Base-by-base conservation (phyloP, 257 asterid species). In the Solanum megistacrolobum region DNA sequence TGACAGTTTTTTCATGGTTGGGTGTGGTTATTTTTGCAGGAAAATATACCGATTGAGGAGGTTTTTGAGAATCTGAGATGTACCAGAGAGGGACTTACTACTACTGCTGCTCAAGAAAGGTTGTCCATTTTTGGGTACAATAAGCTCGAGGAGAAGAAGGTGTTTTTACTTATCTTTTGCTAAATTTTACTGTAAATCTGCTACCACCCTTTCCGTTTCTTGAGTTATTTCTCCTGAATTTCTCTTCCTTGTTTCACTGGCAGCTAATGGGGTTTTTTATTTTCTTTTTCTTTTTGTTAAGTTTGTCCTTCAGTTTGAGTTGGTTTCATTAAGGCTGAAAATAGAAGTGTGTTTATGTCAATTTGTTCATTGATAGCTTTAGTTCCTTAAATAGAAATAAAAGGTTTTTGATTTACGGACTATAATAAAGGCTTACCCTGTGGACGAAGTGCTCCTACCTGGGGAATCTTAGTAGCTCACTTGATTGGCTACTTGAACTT, bases 81-180 rank as follows among this genome's bases (percentile, higher is more conserved):
- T 92, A 93, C 96, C 27, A 94, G 78, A 87, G 98, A 95, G 48
- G 99, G 99, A 83, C 98, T 97, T 81, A 88, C 98, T 8, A 74
- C 90, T 62, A 91, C 91, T 83, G 96, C 95, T 91, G 98, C 98
- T 82, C 92, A 95, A 81, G 99, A 97, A 76, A 96, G 99, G 92
- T 93, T 97, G 92, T 91, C 92, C 90, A 95, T 96, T 90, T 97
- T 97, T 90, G 98, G 99, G 71, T 88, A 96, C 92, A 97, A 97
- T 92, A 97, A 97, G 92, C 99, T 97, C 69, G 99, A 97, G 91
- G 99, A 97, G 93, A 97, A 97, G 92, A 94, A 94, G 98, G 99
- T 97, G 20, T 82, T 29, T 7, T 76, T 12, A 29, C 62, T 48
- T 82, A 31, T 52, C 75, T n/a, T n/a, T 39, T 83, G 84, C 14